Evolutionary conservation across 2,329 filamentous ascomycete species (phyloP), one percentile per base, ranked within the genome.

Genomic region (Cercospora janseana): DNA sequence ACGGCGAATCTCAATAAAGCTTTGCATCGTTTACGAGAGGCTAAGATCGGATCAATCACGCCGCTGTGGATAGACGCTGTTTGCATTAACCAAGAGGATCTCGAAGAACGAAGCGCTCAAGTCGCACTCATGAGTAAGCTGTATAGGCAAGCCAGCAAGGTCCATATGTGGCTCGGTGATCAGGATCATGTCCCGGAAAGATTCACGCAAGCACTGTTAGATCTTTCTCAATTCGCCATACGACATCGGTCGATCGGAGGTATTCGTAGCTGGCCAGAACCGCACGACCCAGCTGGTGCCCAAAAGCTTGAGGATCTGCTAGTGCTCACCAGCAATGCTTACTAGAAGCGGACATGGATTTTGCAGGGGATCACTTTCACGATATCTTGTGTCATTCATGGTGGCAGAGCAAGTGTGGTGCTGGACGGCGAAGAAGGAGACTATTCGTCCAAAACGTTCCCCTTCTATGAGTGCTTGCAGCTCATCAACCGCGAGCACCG

Each of bases 41-140:
- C 16, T 20, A 7, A 18, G 24, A 18, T 23, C 5, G 10, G 20
- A 3, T 3, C 16, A 26, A 3, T 6, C 10, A 10, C n/a, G 4
- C n/a, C 16, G 5, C 7, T 47, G 7, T 50, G 47, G 47, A 15
- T 34, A 10, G 47, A 50, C 27, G 47, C 47, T 13, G 10, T 50
- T 5, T 50, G 47, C 24, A 45, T 50, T 23, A 45, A 50, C 20
- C 47, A 50, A 15, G 13, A 37, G 10, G 28, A 50, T 23, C 10
- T 40, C 4, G 20, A 4, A 3, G 47, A 50, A 21, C 38, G 40
- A 21, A 37, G 20, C 21, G 18, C 40, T 20, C 47, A 50, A n/a
- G 47, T 50, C 28, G n/a, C 24, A 5, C 18, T 32, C 3, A 50
- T 50, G 47, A 20, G 24, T 12, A n/a, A 4, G 3, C 44, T 50